phyloP scores from a whole-genome alignment of 164 flowering plant species.

The Chimonanthus salicifolius region DNA sequence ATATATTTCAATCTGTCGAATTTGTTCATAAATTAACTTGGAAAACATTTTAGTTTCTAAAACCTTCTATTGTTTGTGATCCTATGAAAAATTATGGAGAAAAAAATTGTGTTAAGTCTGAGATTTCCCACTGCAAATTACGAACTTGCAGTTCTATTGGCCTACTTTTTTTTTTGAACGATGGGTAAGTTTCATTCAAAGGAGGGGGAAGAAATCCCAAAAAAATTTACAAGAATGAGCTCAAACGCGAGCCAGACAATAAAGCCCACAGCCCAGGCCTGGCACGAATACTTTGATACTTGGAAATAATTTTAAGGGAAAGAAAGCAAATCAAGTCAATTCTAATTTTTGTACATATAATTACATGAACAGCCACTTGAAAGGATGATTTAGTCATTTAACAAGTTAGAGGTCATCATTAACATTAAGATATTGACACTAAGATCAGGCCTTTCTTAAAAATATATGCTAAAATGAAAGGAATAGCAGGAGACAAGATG shows the following conservation, averaged over 20 bases:
- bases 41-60: too few species aligned
- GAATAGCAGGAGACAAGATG: slow-evolving; percentile 9
- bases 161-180: too few species aligned
- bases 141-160: too few species aligned
- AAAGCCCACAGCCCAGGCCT: background rate
- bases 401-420: background rate
- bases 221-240: background rate
- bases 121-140: too few species aligned
- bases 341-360: background rate
- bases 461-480: slow-evolving; percentile 3
- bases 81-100: too few species aligned
- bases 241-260: background rate
- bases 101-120: too few species aligned
- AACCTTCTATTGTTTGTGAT: too few species aligned
- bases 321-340: too few species aligned
- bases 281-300: background rate
- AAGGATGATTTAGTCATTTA: background rate
- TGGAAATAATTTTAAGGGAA: background rate
- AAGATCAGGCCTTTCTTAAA: slow-evolving; percentile 5
- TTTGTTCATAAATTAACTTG: too few species aligned
- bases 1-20: too few species aligned
- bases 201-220: too few species aligned
- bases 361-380: background rate
- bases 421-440: slow-evolving; percentile 3
- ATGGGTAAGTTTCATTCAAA: too few species aligned